Base-by-base conservation (phyloP, 2,329 filamentous ascomycete genomes). In the Bipolaris gigantea region DNA sequence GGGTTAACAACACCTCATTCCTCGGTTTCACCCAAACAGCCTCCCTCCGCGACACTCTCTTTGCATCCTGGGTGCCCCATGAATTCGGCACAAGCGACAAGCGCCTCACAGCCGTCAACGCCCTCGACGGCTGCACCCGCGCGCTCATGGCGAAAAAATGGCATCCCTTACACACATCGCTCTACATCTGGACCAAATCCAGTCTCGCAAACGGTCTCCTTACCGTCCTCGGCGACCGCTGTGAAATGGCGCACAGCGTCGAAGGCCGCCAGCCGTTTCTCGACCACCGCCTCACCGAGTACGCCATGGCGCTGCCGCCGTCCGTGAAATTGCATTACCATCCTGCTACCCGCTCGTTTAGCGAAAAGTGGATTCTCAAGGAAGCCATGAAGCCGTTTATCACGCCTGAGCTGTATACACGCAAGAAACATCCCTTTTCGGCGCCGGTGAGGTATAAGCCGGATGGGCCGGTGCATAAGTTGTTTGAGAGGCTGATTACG, bases 291-390 rank as follows among this genome's bases (percentile, higher is more conserved):
- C 59, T 77, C 2, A 72, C 75, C 1, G 71, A 75, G 41, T 77
- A 74, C 48, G 70, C 73, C 44, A 76, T 76, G 50, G 36, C 59
- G 4, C 59, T 77, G 5, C 75, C 75, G 0, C 74, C 74, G 0
- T 68, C 65, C 9, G 53, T 72, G 27, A 76, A 76, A 53, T 67
- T 79, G 16, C 56, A 65, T 8, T 77, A 66, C 56, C 63, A 70
- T 33, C 49, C 61, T 3, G 39, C 50, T 3, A 55, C 56, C 7
- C 23, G 50, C 5, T 53, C 43, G 3, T 60, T 66, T 21, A 61
- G 39, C n/a, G 80, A 83, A 66, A 82, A 84, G 56, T 80, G 77
- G 73, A 76, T 83, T 25, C 73, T 83, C 1, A 76, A 79, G 3
- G 77, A 84, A 59, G 81, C 80, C 0, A 73, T 71, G 18, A 75